Conservation (phyloP, 768 basidiomycete species). For the Boletus huronensis region DNA sequence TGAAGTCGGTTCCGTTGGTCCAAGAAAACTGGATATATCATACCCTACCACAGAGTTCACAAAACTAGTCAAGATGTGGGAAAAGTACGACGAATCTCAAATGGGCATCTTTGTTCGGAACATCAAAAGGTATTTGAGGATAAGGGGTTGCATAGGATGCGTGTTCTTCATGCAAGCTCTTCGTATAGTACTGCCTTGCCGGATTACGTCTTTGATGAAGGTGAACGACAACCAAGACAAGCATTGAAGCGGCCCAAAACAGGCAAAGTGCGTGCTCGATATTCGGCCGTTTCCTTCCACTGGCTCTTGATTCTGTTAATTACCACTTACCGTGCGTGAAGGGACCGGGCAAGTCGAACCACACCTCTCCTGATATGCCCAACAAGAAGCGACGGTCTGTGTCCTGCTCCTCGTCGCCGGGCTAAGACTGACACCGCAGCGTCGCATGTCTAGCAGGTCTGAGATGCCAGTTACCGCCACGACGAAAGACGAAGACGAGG, state of each 20-base stretch:
- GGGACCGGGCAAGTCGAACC: slow-evolving; percentile 58
- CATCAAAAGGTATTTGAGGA: slow-evolving; percentile 70
- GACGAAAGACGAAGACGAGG: slow-evolving; percentile 39
- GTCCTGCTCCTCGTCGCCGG: slow-evolving; percentile 15
- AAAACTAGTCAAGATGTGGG: slow-evolving; percentile 93
- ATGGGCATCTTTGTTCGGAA: slow-evolving; percentile 96
- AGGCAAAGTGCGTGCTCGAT: slow-evolving; percentile 43
- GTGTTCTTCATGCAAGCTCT: slow-evolving; percentile 23
- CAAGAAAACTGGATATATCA: slow-evolving; percentile 89
- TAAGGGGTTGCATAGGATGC: slow-evolving; percentile 2
- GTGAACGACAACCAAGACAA: slow-evolving; percentile 71
- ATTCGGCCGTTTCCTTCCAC: slow-evolving; percentile 8
- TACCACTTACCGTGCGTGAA: slow-evolving; percentile 39
- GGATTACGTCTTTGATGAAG: slow-evolving; percentile 77
- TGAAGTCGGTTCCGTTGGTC: slow-evolving; percentile 71
- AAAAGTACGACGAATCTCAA: slow-evolving; percentile 83
- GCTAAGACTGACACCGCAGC: slow-evolving; percentile 29
- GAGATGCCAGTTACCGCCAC: slow-evolving; percentile 23
- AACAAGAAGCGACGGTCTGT: slow-evolving; percentile 81
- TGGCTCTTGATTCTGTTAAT: slow-evolving; percentile 14
- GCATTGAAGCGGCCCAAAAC: slow-evolving; percentile 73
- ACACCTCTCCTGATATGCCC: slow-evolving; percentile 67
- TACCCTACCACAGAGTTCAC: slow-evolving; percentile 96
- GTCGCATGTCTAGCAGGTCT: slow-evolving; percentile 41
- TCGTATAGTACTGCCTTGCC: slow-evolving; percentile 63